phyloP scores from a whole-genome alignment of 2,329 filamentous ascomycete genomes.

The Paramyrothecium sp. region DNA sequence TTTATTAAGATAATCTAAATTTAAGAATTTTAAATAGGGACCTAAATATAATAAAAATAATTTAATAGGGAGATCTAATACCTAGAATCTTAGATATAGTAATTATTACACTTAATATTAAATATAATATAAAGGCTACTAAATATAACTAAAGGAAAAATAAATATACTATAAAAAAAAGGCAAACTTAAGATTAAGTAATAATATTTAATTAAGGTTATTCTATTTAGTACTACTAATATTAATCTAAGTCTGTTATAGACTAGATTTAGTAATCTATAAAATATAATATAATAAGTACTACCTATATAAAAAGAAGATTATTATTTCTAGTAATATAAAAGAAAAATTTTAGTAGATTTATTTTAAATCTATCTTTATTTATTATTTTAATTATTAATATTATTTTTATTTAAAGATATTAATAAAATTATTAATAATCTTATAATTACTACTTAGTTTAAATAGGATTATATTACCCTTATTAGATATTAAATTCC shows the following conservation, averaged over 20 bases:
- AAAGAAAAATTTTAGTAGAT: background rate
- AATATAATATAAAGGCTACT: background rate
- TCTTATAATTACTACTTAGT: background rate
- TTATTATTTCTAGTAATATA: background rate
- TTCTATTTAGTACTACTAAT: too few species aligned
- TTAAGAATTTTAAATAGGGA: too few species aligned
- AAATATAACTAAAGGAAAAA: background rate
- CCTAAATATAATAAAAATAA: background rate
- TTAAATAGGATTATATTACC: background rate
- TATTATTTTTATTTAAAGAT: slow-evolving; percentile 1
- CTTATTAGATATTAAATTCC: background rate
- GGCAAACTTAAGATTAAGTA: too few species aligned
- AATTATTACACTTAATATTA: too few species aligned
- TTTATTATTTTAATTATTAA: background rate
- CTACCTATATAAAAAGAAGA: background rate
- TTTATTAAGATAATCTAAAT: background rate
- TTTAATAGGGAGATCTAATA: too few species aligned
- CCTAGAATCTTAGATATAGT: too few species aligned
- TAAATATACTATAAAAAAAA: background rate
- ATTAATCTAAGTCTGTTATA: too few species aligned
- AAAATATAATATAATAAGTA: background rate
- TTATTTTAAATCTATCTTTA: background rate
- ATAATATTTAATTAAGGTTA: too few species aligned
- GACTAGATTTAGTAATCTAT: too few species aligned
- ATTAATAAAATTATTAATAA: background rate